These are phyloP conservation scores for Isatis tinctoria DNA, from an alignment of 345 rosid species.

Conservation along the genomic window DNA sequence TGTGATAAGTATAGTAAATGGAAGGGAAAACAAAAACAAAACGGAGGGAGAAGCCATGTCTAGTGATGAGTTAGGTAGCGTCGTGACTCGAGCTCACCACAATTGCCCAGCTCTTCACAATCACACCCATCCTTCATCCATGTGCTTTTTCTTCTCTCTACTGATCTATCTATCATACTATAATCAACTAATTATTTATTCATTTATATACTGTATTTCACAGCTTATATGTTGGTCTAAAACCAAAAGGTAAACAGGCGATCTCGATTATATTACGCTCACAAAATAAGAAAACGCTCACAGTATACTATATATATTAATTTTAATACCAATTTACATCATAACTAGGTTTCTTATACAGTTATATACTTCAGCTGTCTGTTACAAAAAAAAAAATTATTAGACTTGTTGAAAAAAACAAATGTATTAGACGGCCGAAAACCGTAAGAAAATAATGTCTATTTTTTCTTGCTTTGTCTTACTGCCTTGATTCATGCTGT, in stretches of 20 bases:
- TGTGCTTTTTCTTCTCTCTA: slow-evolving; percentile 18
- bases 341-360: too few relatives aligned
- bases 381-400: too few relatives aligned
- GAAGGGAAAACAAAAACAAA: not conserved
- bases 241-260: not conserved
- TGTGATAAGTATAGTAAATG: not conserved
- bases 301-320: not conserved
- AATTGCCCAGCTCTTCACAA: slow-evolving; percentile 27
- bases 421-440: not conserved
- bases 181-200: not conserved
- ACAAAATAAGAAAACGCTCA: too few relatives aligned
- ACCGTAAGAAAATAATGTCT: not conserved
- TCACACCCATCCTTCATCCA: slow-evolving; percentile 35
- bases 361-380: too few relatives aligned
- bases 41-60: slow-evolving; percentile 28
- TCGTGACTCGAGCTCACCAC: slow-evolving; percentile 28
- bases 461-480: not conserved
- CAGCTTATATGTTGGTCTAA: not conserved
- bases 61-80: slow-evolving; percentile 34
- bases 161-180: not conserved
- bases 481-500: slow-evolving; percentile 7
- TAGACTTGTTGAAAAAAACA: not conserved
- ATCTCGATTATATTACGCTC: not conserved
- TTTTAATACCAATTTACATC: too few relatives aligned
- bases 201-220: not conserved